Percentiles rank a stretch among this genome's conserved stretches.
Conservation (phyloP, 2,329 filamentous ascomycete genomes). For the Monilinia aucupariae region DNA sequence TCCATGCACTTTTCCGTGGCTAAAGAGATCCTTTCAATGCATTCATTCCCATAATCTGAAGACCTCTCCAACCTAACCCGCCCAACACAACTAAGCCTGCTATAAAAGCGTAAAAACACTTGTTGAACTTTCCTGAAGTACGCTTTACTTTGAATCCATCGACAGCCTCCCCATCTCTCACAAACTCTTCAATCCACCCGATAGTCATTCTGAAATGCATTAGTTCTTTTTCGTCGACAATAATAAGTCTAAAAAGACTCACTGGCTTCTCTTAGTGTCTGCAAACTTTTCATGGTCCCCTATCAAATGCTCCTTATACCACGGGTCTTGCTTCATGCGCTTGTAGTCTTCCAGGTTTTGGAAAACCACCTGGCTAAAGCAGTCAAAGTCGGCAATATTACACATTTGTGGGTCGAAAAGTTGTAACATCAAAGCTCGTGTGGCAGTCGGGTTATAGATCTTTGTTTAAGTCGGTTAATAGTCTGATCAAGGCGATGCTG, state of each 20-base stretch:
- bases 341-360: constrained; percentile 42
- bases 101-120: neutral
- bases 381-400: constrained; percentile 47
- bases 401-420: constrained; percentile 43
- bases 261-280: constrained; percentile 38
- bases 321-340: constrained; percentile 45
- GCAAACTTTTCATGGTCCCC: constrained; percentile 47
- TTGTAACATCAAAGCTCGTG: constrained; percentile 39
- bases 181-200: neutral
- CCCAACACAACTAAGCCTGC: neutral
- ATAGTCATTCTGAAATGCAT: neutral
- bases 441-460: constrained; percentile 40
- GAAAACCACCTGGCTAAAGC: constrained; percentile 46
- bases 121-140: neutral
- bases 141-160: neutral
- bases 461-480: constrained; percentile 22
- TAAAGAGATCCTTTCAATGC: neutral
- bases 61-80: neutral
- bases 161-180: neutral
- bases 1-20: neutral
- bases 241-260: neutral
- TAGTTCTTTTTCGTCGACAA: neutral
- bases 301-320: constrained; percentile 42
- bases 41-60: neutral
- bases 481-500: neutral